These are phyloP conservation scores for Sanguinoderma infundibulare DNA, from an alignment of 1,284 basidiomycete species.

Conservation along the genomic window DNA sequence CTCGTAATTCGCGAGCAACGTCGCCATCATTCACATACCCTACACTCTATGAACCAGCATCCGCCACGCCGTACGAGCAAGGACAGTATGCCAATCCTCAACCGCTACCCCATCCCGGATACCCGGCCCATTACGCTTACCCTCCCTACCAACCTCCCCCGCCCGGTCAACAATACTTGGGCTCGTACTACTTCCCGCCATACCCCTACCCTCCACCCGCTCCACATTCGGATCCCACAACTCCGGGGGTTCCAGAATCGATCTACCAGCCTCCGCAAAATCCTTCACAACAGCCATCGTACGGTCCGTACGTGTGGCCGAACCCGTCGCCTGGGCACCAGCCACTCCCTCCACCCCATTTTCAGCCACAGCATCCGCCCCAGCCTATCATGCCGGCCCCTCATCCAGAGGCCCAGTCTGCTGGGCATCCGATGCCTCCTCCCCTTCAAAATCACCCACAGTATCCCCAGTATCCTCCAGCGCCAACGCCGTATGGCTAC, in stretches of 20 bases:
- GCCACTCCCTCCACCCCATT: conserved; percentile 37
- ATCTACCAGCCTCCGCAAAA: conserved; percentile 35
- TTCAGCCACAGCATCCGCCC: conserved; percentile 36
- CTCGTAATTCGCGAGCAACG: conserved; percentile 69
- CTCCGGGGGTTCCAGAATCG: conserved; percentile 38
- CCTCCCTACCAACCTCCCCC: conserved; percentile 33
- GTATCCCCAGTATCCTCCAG: conserved; percentile 44
- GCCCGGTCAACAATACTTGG: conserved; percentile 38
- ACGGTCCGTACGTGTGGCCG: conserved; percentile 40
- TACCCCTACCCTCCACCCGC: conserved; percentile 44
- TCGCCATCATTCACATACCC: conserved; percentile 77
- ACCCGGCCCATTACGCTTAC: conserved; percentile 38
- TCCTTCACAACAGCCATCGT: conserved; percentile 35
- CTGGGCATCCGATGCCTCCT: conserved; percentile 14
- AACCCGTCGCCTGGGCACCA: conserved; percentile 37
- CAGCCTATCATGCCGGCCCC: conserved; percentile 28
- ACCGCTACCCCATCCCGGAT: conserved; percentile 39
- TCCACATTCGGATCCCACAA: conserved; percentile 40
- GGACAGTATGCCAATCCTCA: conserved; percentile 40
- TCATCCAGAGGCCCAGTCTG: conserved; percentile 19
- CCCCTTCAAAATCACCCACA: conserved; percentile 36
- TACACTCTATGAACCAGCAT: conserved; percentile 66
- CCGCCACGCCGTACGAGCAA: conserved; percentile 52
- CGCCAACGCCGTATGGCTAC: conserved; percentile 46
- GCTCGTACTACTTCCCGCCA: conserved; percentile 46